Evolutionary conservation across 441 rosid species (phyloP).

Genomic region (Aquilaria agallochum): DNA sequence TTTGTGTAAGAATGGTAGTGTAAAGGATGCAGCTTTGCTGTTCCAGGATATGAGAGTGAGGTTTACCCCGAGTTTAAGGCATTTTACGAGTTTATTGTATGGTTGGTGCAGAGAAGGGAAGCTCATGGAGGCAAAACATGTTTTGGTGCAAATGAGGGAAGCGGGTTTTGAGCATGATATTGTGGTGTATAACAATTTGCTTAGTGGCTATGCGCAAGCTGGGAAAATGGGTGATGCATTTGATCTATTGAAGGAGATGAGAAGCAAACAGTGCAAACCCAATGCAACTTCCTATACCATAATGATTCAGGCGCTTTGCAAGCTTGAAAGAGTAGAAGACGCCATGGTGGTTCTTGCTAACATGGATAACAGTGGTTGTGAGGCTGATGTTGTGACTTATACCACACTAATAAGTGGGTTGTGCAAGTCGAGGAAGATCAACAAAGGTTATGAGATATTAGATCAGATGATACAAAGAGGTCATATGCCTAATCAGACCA

Average conservation of each 20-base stretch:
- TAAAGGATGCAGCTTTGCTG: slow-evolving; percentile 75
- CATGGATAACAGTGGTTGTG: slow-evolving; percentile 72
- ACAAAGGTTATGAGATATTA: slow-evolving; percentile 57
- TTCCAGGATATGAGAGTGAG: slow-evolving; percentile 66
- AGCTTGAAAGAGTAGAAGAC: slow-evolving; percentile 71
- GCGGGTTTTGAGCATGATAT: slow-evolving; percentile 75
- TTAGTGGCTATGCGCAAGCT: slow-evolving; percentile 63
- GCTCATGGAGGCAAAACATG: slow-evolving; percentile 73
- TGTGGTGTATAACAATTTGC: slow-evolving; percentile 77
- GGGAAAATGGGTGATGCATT: slow-evolving; percentile 76
- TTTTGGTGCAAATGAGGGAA: slow-evolving; percentile 82
- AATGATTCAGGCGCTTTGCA: slow-evolving; percentile 76
- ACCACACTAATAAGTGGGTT: slow-evolving; percentile 77
- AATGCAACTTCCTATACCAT: slow-evolving; percentile 74
- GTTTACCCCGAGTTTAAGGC: slow-evolving; percentile 51
- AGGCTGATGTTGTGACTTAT: slow-evolving; percentile 68
- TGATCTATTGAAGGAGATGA: slow-evolving; percentile 80
- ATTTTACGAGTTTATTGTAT: slow-evolving; percentile 74
- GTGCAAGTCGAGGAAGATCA: slow-evolving; percentile 71
- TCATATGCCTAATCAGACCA: slow-evolving; percentile 44
- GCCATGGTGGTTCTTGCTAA: slow-evolving; percentile 66
- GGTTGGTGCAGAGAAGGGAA: slow-evolving; percentile 96
- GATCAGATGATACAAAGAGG: slow-evolving; percentile 57
- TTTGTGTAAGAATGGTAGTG: slow-evolving; percentile 75
- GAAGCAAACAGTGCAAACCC: slow-evolving; percentile 58